Evolutionary conservation across 345 rosid species (phyloP).

Genomic region (Citrus reticulata): DNA sequence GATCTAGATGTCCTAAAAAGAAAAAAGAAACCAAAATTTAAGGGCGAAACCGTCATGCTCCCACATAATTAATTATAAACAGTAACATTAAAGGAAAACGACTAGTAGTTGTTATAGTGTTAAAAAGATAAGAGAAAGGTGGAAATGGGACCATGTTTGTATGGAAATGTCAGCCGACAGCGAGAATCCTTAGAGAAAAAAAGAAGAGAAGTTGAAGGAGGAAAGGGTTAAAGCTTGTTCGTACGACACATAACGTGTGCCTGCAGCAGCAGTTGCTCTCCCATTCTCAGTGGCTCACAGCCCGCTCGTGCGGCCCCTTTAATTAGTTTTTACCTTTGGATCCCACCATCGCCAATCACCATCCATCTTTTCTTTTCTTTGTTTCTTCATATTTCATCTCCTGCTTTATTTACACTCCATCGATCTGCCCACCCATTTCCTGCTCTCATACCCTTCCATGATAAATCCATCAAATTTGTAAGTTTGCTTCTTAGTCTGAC

Average conservation of each 20-base stretch:
- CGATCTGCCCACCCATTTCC: not conserved
- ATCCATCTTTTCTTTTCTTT: not conserved
- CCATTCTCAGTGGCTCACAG: constrained; percentile 1
- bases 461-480: not conserved
- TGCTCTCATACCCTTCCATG: not conserved
- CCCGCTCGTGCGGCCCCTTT: constrained; percentile 42
- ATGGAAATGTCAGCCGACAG: constrained; percentile 36
- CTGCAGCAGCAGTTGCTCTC: not conserved
- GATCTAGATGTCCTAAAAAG: too few species aligned
- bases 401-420: not conserved
- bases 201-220: not conserved
- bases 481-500: too few species aligned
- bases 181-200: constrained; percentile 31
- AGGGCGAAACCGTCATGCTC: too few species aligned
- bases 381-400: not conserved
- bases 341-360: not conserved
- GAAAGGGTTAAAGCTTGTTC: not conserved
- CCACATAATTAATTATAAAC: too few species aligned
- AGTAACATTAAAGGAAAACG: not conserved
- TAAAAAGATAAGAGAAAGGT: not conserved
- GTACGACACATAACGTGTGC: not conserved
- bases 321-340: not conserved
- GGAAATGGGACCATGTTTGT: constrained; percentile 6
- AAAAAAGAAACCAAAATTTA: too few species aligned
- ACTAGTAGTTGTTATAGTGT: not conserved